These are phyloP conservation scores for Mycosarcoma maydis DNA, from an alignment of 1,284 basidiomycete genomes.

Conservation along the genomic window DNA sequence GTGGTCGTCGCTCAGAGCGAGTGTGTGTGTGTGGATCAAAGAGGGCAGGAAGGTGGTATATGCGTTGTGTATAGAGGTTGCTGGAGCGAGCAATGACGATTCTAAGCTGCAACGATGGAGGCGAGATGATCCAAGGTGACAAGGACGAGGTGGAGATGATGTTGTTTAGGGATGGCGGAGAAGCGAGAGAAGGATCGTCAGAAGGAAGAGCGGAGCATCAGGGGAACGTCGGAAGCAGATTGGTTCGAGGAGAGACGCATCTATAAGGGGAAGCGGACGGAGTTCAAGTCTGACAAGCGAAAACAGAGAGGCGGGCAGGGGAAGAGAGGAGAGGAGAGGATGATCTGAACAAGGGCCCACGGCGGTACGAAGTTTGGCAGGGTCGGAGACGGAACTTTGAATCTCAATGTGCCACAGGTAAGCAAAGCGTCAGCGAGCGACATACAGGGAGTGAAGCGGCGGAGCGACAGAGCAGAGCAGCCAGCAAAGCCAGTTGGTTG, in stretches of 20 bases:
- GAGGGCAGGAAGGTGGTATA: too few relatives aligned
- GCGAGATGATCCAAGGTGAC: not conserved
- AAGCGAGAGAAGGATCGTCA: conserved; percentile 6
- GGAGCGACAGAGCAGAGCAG: too few relatives aligned
- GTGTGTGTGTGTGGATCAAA: not conserved
- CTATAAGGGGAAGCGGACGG: conserved; percentile 33
- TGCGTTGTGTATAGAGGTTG: too few relatives aligned
- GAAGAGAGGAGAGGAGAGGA: not conserved
- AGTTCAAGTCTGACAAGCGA: conserved; percentile 13
- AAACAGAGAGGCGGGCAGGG: not conserved
- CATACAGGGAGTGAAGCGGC: not conserved
- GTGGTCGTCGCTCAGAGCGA: not conserved
- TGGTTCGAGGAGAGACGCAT: conserved; percentile 7
- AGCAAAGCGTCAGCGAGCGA: conserved; percentile 13
- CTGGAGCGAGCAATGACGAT: too few relatives aligned
- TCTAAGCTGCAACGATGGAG: too few relatives aligned
- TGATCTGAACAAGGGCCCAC: conserved; percentile 13
- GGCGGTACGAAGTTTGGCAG: conserved; percentile 25
- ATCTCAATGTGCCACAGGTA: conserved; percentile 1
- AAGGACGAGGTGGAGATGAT: conserved; percentile 1
- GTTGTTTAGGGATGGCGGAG: conserved; percentile 5
- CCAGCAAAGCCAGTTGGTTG: too few relatives aligned
- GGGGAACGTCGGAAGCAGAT: conserved; percentile 14
- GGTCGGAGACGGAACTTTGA: conserved; percentile 42
- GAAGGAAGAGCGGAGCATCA: conserved; percentile 33